phyloP scores from a whole-genome alignment of 225 moss, liverwort and hornwort species.

The Thuidium tamariscinum region DNA sequence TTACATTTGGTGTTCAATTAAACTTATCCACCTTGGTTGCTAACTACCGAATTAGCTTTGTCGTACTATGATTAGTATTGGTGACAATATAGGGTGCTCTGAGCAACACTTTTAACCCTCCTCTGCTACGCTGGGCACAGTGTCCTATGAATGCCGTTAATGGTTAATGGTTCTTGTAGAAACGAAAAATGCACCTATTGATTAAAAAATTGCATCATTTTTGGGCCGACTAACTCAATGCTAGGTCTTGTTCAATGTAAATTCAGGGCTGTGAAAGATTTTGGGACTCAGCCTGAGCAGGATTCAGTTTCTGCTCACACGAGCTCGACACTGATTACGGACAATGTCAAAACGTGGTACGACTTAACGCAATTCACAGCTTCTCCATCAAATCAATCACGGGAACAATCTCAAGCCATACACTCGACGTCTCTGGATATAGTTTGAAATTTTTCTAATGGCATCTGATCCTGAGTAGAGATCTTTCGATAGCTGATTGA shows the following conservation, averaged over 20 bases:
- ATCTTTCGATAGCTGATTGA: neutral
- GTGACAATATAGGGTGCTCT: neutral
- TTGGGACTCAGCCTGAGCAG: neutral
- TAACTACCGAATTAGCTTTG: neutral
- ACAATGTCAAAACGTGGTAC: neutral
- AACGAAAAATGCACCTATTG: neutral
- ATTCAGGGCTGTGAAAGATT: neutral
- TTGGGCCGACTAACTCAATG: neutral
- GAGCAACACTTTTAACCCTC: neutral
- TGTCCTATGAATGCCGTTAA: too few species aligned
- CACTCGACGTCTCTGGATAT: neutral
- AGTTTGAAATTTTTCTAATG: neutral
- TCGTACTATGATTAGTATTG: neutral
- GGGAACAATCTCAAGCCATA: neutral
- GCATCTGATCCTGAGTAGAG: neutral
- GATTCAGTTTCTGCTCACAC: neutral
- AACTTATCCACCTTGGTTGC: too few species aligned
- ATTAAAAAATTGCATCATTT: neutral
- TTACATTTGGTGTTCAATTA: neutral
- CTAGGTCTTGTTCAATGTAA: neutral
- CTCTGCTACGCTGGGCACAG: too few species aligned
- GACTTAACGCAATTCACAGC: neutral
- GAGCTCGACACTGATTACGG: neutral
- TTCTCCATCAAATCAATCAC: neutral
- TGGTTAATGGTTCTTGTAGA: neutral